These are phyloP conservation scores for Kalanchoe fedtschenkoi DNA, from an alignment of 164 flowering plant genomes.

Conservation along the genomic window DNA sequence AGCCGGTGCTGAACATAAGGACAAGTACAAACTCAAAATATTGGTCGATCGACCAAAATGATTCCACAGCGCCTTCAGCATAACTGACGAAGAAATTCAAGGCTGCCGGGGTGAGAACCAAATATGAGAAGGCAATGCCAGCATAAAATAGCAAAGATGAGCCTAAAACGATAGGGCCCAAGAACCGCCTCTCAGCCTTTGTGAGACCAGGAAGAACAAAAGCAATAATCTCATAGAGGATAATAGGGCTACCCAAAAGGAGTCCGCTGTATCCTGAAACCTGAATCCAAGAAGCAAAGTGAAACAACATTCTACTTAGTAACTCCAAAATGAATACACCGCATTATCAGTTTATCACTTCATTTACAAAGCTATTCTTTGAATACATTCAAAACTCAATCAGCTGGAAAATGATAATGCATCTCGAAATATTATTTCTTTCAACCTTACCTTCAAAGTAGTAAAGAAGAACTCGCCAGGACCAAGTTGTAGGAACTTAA, in stretches of 20 bases:
- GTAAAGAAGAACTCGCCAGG: constrained; percentile 99
- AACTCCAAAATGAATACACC: background rate
- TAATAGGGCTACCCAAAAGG: constrained; percentile 83
- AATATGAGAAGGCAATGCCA: constrained; percentile 77
- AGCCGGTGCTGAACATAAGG: constrained; percentile 97
- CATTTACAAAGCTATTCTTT: too few species aligned
- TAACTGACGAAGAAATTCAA: constrained; percentile 85
- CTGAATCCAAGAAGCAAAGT: constrained; percentile 26
- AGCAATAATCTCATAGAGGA: constrained; percentile 92
- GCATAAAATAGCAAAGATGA: constrained; percentile 92
- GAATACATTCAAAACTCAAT: background rate
- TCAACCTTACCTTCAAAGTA: constrained; percentile 63
- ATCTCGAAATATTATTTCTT: background rate
- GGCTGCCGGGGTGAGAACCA: constrained; percentile 91
- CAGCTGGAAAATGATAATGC: background rate
- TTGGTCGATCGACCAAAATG: constrained; percentile 97
- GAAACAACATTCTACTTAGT: background rate
- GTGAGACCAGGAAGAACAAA: constrained; percentile 95
- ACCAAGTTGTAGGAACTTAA: constrained; percentile 79
- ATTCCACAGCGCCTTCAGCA: constrained; percentile 98
- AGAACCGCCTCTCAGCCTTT: constrained; percentile 67
- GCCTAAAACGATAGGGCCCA: constrained; percentile 90
- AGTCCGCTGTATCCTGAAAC: constrained; percentile 98
- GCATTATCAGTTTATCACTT: too few species aligned
- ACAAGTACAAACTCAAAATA: constrained; percentile 96